Evolutionary conservation across 2,329 filamentous ascomycete genomes (phyloP), one percentile per base, ranked within the genome.

Genomic region (Apiospora hydei): DNA sequence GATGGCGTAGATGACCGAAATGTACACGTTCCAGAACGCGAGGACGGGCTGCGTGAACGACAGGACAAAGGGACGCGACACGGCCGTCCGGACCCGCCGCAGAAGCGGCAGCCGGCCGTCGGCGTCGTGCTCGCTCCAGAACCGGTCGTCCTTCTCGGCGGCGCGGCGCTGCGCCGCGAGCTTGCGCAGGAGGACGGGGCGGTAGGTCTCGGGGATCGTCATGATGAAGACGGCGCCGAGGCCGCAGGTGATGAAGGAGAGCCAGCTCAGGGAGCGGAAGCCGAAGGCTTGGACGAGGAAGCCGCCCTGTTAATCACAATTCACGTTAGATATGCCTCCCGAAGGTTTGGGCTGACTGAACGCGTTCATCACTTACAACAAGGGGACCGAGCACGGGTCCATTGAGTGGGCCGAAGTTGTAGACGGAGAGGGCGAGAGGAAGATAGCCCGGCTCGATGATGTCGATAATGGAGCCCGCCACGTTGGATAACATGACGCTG

Each of bases 241-340:
- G 1, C 83, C 88, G 0, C 85, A 84, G 10, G 87, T 83, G 47
- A 91, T 90, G 77, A 89, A 81, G 7, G 85, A 84, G 44, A 89
- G 84, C 88, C 89, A 91, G 76, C 89, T 88, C 61, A 88, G 88
- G 86, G 89, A 91, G 34, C 90, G 81, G 90, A 90, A 92, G 38
- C 89, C 89, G 18, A 90, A 81, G 72, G 86, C 85, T 75, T 88
- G 83, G 74, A 74, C 91, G 1, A 90, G 85, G 71, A 91, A 91
- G 0, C 90, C 90, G 30, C 90, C 90, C 57, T 64, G 34, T 61
- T 6, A 0, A n/a, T n/a, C n/a, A n/a, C n/a, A n/a, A n/a, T n/a
- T n/a, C 46, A 21, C 8, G 26, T 57, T 21, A 57, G 26, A 26
- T 7, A 6, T 14, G 26, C 6, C 10, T 61, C 16, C 7, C n/a